Evolutionary conservation across 345 rosid genomes (phyloP), one percentile per base, ranked within the genome.

Genomic region (Brassica juncea): DNA sequence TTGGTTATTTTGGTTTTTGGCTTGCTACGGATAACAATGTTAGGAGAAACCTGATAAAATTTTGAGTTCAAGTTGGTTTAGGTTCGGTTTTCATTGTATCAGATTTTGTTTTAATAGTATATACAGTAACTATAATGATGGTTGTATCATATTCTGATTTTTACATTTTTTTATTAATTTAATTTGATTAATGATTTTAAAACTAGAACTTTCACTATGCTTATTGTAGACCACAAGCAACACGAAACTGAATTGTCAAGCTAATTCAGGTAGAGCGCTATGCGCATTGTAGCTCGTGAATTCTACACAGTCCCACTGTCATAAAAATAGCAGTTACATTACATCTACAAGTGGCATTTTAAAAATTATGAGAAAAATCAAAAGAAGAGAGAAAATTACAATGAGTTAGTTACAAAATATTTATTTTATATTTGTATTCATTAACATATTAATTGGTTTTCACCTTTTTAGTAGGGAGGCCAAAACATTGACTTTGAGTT

Each of bases 191-290:
- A 54, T 66, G 30, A 47, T 70, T 42, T 31, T 61, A 49, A 49
- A 63, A 69, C 39, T 57, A 14, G 14, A 75, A 69, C 37, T 61
- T 55, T 70, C 70, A 77, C 63, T 60, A 32, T 47, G 70, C 64
- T 62, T 23, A 62, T 4, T 32, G 35, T 25, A 52, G 71, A 52
- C 76, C 70, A 64, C 70, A 63, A 44, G 16, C 23, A 54, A 71
- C 32, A 55, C 58, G 64, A 34, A 14, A 71, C 49, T 71, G 72
- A 25, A 71, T 71, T 64, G 71, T 49, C 63, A 62, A 70, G 42
- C 58, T 44, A 25, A 16, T 8, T 35, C 19, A 54, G 6, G 21
- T 15, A 37, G 66, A 71, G 4, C 6, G 31, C 21, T 3, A 55
- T 66, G 78, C 79, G 73, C 15, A 21, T 10, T 8, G 39, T 2